Evolutionary conservation across 768 basidiomycete genomes (phyloP), one percentile per base, ranked within the genome.

Genomic region (Coprinopsis sp.): DNA sequence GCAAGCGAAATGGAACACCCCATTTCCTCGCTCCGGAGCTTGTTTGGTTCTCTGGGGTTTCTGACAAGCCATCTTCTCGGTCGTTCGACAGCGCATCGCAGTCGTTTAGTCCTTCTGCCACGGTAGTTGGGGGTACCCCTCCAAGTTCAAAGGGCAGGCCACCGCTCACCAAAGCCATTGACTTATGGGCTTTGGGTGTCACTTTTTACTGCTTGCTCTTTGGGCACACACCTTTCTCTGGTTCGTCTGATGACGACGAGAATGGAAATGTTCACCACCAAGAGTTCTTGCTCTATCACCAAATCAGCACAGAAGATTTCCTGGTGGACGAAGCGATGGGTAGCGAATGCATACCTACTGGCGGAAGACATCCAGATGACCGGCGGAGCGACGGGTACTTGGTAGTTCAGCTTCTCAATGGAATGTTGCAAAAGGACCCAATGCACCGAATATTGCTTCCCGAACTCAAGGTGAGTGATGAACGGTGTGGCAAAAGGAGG

Each of bases 201-300:
- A 72, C 72, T n/a, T 63, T 73, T 25, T 75, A 72, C 51, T 72
- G 73, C 50, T 56, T 73, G 31, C 59, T 75, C 14, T 75, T 75
- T 51, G 73, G 73, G 6, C 69, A 60, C 40, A 66, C 69, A 1
- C 73, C 72, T 16, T 75, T 75, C 53, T 65, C 57, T 30, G 62
- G 62, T 6, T 60, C 67, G 8, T 44, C 57, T 11, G 61, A 62
- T n/a, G 54, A 59, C 18, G 68, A 69, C 47, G 59, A 65, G 31
- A 67, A n/a, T n/a, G n/a, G n/a, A n/a, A n/a, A 66, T 41, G 52
- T 54, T 4, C 60, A 67, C 42, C 68, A 66, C 47, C 66, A 58
- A 33, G 68, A 67, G 49, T 72, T 65, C 50, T 61, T 64, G 43
- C 51, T 75, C 21, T 69, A 72, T 51, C 59, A 67, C 38, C 60